Conservation (phyloP, 1,284 basidiomycete genomes). For the Butyriboletus appendiculatus region DNA sequence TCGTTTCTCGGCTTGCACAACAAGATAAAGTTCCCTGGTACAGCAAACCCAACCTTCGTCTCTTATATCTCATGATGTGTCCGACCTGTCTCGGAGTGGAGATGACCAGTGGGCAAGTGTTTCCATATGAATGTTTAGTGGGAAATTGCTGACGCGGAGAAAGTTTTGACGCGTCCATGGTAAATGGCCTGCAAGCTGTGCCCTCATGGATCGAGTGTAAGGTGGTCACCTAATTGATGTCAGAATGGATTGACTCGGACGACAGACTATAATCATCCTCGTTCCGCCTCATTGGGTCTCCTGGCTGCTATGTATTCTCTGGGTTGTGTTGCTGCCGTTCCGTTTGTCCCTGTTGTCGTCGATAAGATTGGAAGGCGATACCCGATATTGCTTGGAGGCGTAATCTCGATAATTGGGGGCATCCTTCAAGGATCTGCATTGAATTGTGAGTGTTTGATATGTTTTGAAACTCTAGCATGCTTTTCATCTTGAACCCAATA, state of each 20-base stretch:
- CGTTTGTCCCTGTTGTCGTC: slow-evolving; percentile 12
- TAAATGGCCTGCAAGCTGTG: slow-evolving; percentile 22
- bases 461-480: no score
- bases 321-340: slow-evolving; percentile 13
- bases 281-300: slow-evolving; percentile 19
- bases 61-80: slow-evolving; percentile 46
- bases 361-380: slow-evolving; percentile 22
- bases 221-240: neutral
- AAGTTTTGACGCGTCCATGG: slow-evolving; percentile 20
- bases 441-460: slow-evolving; percentile 12
- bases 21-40: slow-evolving; percentile 58
- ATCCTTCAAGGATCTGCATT: slow-evolving; percentile 20
- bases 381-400: slow-evolving; percentile 18
- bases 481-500: neutral
- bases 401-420: slow-evolving; percentile 12
- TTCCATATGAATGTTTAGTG: slow-evolving; percentile 23
- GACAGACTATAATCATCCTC: slow-evolving; percentile 21
- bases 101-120: slow-evolving; percentile 56
- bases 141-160: neutral
- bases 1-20: slow-evolving; percentile 46
- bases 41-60: slow-evolving; percentile 42
- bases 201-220: slow-evolving; percentile 25
- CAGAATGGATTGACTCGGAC: neutral
- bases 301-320: slow-evolving; percentile 17
- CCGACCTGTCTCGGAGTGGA: slow-evolving; percentile 63